Evolutionary conservation across 768 basidiomycete genomes (phyloP).

Genomic region (Russula vinacea): DNA sequence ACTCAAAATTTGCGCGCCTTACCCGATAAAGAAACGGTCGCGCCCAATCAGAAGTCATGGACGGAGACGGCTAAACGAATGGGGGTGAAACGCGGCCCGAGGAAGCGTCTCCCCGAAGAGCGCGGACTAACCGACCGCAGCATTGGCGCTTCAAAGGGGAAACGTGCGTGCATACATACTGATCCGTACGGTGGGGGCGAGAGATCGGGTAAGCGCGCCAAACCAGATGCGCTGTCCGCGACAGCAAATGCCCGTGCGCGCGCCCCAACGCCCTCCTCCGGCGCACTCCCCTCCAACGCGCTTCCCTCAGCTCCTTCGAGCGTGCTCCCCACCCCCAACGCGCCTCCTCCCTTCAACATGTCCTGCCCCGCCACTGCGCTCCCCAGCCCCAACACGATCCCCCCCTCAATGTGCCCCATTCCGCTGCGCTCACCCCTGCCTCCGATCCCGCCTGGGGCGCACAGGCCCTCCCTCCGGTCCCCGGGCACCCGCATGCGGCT

Average conservation of each 20-base stretch:
- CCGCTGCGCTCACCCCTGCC: too few species aligned
- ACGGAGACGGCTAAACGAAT: neutral
- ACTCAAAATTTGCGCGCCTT: neutral
- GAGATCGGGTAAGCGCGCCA: neutral
- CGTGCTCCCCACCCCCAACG: too few species aligned
- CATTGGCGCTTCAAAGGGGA: neutral
- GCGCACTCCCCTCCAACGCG: too few species aligned
- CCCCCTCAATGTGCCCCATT: too few species aligned
- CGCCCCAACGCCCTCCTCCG: too few species aligned
- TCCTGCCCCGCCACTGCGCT: too few species aligned
- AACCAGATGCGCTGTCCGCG: neutral
- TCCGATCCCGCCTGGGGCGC: too few species aligned
- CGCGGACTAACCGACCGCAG: neutral
- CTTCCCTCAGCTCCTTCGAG: too few species aligned
- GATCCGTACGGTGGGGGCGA: neutral
- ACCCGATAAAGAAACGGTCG: neutral
- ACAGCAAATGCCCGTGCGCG: neutral
- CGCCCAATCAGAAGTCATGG: slow-evolving; percentile 1
- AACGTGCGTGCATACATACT: neutral
- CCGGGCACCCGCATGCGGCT: too few species aligned
- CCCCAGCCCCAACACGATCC: too few species aligned
- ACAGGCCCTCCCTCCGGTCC: too few species aligned
- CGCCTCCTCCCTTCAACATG: too few species aligned
- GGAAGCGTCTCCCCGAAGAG: neutral
- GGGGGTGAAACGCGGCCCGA: neutral